Conservation (phyloP, 164 flowering plant genomes). For the Aristolochia fimbriata region DNA sequence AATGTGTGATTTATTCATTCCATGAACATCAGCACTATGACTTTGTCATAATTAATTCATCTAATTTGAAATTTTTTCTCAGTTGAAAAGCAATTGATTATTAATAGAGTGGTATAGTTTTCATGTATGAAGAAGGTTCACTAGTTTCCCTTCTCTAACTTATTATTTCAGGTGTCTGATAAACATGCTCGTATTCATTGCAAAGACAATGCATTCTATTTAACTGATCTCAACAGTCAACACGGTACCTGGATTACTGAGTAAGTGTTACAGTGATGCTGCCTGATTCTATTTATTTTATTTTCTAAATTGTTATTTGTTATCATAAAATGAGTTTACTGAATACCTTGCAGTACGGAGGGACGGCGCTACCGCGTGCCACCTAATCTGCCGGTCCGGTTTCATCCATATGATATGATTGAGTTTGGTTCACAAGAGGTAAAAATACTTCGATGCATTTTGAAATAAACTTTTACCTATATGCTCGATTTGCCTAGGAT, state of each 20-base stretch:
- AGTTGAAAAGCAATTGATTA: no score
- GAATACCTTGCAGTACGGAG: slow-evolving; percentile 47
- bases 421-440: slow-evolving; percentile 63
- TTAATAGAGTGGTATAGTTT: no score
- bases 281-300: not conserved
- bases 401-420: slow-evolving; percentile 66
- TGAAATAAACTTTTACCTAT: no score
- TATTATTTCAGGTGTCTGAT: slow-evolving; percentile 50
- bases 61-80: no score
- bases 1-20: no score
- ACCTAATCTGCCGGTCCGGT: slow-evolving; percentile 61
- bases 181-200: slow-evolving; percentile 61
- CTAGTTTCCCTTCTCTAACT: not conserved
- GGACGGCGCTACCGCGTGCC: slow-evolving; percentile 55
- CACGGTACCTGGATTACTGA: slow-evolving; percentile 74
- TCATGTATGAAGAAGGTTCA: no score
- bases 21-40: no score
- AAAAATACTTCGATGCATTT: slow-evolving; percentile 4
- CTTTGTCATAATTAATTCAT: no score
- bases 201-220: slow-evolving; percentile 66
- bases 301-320: not conserved
- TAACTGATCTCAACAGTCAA: slow-evolving; percentile 70
- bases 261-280: slow-evolving; percentile 33
- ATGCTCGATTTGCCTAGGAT: no score
- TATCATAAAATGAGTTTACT: not conserved